Base-by-base conservation (phyloP, 2,329 filamentous ascomycete genomes). In the Talaromyces sp. region DNA sequence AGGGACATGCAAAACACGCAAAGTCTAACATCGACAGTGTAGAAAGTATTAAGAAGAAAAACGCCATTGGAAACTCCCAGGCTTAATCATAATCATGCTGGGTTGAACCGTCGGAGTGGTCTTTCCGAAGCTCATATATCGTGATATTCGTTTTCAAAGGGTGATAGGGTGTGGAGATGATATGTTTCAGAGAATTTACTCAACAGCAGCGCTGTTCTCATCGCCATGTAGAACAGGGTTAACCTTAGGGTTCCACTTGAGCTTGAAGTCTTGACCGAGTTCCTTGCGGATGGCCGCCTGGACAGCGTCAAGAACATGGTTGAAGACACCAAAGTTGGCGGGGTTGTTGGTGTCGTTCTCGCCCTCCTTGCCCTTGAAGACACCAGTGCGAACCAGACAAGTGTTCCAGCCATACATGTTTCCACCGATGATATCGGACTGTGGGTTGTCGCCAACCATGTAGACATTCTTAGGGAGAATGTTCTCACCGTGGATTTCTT, bases 391-490 rank as follows among this genome's bases (percentile, higher is more conserved):
- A 51, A 91, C 88, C 49, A 91, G 75, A 67, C 88, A 90, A 3
- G 88, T 90, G 75, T 91, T 91, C 88, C 88, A 91, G 55, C 86
- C 86, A 72, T 91, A 90, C 82, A 86, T 88, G 80, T 91, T 91
- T 56, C 87, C 88, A 57, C 88, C 88, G 58, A 88, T 80, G 65
- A 90, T 89, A 68, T 90, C 87, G 22, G 85, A 88, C 22, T 85
- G 84, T 6, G 86, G 87, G 77, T 89, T 90, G 73, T 90, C 87
- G 60, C 87, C 87, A 50, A 90, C 77, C 87, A 90, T 90, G 80
- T 90, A 90, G 70, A 89, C 79, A 74, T 89, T 87, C 70, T 83
- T 70, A 3, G 86, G 86, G 37, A 89, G 76, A 55, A 75, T 79
- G 77, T 88, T 85, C 71, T 90, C 87, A 66, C 84, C 84, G 78